phyloP scores from a whole-genome alignment of 441 rosid genomes.

The Erysimum pusillum region DNA sequence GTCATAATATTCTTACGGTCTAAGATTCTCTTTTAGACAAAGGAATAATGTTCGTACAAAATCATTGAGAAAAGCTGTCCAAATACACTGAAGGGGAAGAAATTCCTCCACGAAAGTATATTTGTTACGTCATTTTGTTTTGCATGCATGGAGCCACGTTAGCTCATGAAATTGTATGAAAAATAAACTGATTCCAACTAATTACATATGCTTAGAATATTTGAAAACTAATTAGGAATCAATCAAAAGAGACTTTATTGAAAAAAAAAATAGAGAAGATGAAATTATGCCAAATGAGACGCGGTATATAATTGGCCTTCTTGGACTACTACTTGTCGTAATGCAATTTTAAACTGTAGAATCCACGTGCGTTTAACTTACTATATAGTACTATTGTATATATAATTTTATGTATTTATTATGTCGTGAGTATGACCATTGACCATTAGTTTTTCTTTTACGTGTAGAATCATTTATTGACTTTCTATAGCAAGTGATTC shows the following conservation, averaged over 20 bases:
- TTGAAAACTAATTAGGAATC: constrained; percentile 8
- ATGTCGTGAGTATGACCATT: neutral
- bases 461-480: constrained; percentile 31
- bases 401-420: neutral
- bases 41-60: constrained; percentile 13
- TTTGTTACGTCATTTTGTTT: constrained; percentile 35
- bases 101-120: constrained; percentile 17
- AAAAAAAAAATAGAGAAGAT: neutral
- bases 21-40: constrained; percentile 29
- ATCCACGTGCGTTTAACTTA: constrained; percentile 37
- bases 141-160: constrained; percentile 33
- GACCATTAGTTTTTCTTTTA: constrained; percentile 30
- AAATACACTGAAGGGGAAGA: constrained; percentile 30
- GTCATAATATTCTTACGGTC: constrained; percentile 41
- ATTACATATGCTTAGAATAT: neutral
- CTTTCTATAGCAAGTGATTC: constrained; percentile 2
- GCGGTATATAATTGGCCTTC: constrained; percentile 19
- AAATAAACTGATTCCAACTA: neutral
- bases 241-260: neutral
- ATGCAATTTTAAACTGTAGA: constrained; percentile 24
- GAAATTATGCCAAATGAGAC: constrained; percentile 13
- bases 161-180: no score
- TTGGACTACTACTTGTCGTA: constrained; percentile 23
- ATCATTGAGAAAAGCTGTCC: constrained; percentile 12
- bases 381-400: constrained; percentile 1